Percentiles rank a stretch among this genome's conserved stretches.
These are phyloP conservation scores for Mycena haematopus DNA, from an alignment of 768 basidiomycete species.

Conservation along the genomic window DNA sequence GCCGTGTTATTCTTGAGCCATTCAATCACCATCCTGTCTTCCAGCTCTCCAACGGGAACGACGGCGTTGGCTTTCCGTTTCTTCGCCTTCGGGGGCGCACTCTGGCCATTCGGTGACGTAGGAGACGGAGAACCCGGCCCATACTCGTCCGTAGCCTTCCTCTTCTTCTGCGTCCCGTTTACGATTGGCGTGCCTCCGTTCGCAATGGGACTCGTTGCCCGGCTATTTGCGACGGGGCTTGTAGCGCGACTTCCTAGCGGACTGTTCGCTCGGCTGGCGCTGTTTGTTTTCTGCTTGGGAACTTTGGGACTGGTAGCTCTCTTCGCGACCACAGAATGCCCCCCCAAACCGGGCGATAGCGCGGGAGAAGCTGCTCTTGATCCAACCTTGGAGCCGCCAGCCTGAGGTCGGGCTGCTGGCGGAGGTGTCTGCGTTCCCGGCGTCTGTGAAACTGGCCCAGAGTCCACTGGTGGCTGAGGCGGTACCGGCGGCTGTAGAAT, in stretches of 20 bases:
- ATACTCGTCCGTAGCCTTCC: constrained; percentile 52
- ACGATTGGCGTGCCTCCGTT: constrained; percentile 29
- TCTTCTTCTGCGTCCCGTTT: constrained; percentile 35
- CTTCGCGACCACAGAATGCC: constrained; percentile 82
- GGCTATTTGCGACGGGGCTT: constrained; percentile 52
- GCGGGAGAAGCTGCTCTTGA: constrained; percentile 62
- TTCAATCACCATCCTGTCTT: constrained; percentile 70
- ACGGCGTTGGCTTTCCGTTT: constrained; percentile 55
- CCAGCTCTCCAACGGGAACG: constrained; percentile 62
- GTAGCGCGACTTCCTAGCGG: constrained; percentile 65
- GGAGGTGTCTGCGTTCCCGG: constrained; percentile 42
- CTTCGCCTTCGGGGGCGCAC: constrained; percentile 51
- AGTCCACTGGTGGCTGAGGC: constrained; percentile 53
- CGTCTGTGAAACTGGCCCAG: constrained; percentile 52
- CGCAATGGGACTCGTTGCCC: constrained; percentile 52
- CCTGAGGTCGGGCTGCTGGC: constrained; percentile 39
- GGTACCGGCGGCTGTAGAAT: constrained; percentile 51
- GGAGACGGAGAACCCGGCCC: constrained; percentile 38
- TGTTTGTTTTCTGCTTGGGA: constrained; percentile 60
- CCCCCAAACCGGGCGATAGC: constrained; percentile 62
- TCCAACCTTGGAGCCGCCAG: constrained; percentile 57
- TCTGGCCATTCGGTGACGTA: constrained; percentile 35
- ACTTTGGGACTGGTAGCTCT: constrained; percentile 84
- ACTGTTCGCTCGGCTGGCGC: constrained; percentile 61
- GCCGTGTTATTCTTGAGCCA: constrained; percentile 74